A percentile compares a stretch with the other conserved stretches of the same genome.
Evolutionary conservation across 1,284 basidiomycete genomes (phyloP).

Genomic region (Pseudozyma thailandica): DNA sequence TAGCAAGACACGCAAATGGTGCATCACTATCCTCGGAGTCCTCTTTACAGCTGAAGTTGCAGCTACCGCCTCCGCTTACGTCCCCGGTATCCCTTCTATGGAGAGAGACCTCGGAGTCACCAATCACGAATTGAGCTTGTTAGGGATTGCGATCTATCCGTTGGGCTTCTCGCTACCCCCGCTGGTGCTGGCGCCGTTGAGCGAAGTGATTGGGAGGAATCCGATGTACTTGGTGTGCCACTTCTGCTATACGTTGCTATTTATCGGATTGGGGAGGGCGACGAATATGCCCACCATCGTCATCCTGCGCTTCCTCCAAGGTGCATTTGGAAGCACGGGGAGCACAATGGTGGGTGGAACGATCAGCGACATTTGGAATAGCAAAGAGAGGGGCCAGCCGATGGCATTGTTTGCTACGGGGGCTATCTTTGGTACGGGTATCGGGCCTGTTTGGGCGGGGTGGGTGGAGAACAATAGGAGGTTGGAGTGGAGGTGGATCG

Average conservation of each 20-base stretch:
- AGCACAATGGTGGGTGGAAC: constrained; percentile 82
- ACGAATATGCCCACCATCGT: constrained; percentile 78
- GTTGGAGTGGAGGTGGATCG: constrained; percentile 82
- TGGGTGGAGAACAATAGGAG: constrained; percentile 76
- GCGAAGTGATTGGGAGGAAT: constrained; percentile 80
- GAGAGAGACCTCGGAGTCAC: constrained; percentile 75
- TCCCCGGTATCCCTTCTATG: constrained; percentile 75
- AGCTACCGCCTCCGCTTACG: constrained; percentile 72
- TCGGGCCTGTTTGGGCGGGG: constrained; percentile 76
- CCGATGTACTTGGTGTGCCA: constrained; percentile 76
- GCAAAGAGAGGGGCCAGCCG: constrained; percentile 73
- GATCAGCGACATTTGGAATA: constrained; percentile 70
- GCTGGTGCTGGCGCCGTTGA: constrained; percentile 75
- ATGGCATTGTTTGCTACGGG: constrained; percentile 71
- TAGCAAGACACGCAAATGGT: constrained; percentile 72
- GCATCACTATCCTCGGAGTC: constrained; percentile 74
- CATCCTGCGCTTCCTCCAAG: constrained; percentile 76
- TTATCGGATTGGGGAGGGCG: constrained; percentile 65
- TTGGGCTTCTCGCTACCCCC: constrained; percentile 79
- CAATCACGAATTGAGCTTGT: constrained; percentile 74
- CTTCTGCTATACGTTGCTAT: constrained; percentile 71
- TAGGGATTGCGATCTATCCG: constrained; percentile 71
- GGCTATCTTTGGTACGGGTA: constrained; percentile 73
- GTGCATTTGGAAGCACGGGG: constrained; percentile 75
- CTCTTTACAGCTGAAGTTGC: constrained; percentile 72